Evolutionary conservation across 805 yeast species (phyloP).

Genomic region (Metschnikowia proteae): DNA sequence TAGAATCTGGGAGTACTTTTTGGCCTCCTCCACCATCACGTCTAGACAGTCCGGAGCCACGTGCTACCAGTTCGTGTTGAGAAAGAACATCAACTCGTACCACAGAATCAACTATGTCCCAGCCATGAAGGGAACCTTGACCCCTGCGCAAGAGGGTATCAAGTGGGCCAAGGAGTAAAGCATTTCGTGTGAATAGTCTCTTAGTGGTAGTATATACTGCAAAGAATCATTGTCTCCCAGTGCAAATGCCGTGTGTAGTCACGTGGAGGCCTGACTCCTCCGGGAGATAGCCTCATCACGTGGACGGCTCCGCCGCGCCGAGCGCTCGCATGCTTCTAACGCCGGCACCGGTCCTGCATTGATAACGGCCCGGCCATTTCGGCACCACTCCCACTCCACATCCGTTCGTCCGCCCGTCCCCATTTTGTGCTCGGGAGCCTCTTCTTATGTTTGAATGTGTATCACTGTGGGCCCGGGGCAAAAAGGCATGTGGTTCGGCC

Average conservation of each 20-base stretch:
- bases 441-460: too few species aligned
- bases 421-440: too few species aligned
- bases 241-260: neutral
- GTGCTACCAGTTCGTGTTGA: conserved; percentile 83
- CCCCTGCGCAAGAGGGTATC: conserved; percentile 52
- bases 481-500: neutral
- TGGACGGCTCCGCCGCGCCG: neutral
- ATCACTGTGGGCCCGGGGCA: too few species aligned
- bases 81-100: conserved; percentile 83
- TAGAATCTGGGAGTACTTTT: conserved; percentile 90
- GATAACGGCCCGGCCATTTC: neutral
- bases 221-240: neutral
- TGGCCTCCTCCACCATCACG: conserved; percentile 75
- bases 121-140: conserved; percentile 65
- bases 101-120: conserved; percentile 83
- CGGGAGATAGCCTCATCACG: neutral
- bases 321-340: neutral
- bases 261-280: neutral
- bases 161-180: conserved; percentile 49
- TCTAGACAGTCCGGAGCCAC: conserved; percentile 94
- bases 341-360: neutral
- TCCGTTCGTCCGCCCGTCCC: neutral
- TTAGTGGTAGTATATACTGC: neutral
- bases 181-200: neutral
- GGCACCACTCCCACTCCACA: neutral